phyloP scores from a whole-genome alignment of 2,329 filamentous ascomycete genomes.

The Epichloe sp. region DNA sequence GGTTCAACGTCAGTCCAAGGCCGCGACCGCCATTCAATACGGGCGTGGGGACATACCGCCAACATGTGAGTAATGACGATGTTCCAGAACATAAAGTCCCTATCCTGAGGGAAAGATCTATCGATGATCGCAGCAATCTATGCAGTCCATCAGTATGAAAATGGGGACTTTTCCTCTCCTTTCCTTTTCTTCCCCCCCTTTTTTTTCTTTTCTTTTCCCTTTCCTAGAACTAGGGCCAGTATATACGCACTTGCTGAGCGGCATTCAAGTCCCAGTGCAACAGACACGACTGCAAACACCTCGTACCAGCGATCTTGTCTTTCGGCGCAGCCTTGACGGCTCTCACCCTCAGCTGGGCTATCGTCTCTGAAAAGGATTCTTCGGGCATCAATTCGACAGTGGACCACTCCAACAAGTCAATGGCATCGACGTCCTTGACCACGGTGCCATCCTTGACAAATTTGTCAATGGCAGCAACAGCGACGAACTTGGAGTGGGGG shows the following conservation, averaged over 20 bases:
- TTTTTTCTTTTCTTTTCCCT: neutral
- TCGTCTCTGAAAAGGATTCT: slow-evolving; percentile 30
- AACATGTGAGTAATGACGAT: slow-evolving; percentile 40
- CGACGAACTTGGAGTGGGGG: slow-evolving; percentile 30
- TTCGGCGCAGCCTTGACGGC: slow-evolving; percentile 41
- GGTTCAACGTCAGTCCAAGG: neutral
- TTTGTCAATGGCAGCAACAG: slow-evolving; percentile 30
- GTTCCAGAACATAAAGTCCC: slow-evolving; percentile 39
- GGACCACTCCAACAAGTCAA: slow-evolving; percentile 44
- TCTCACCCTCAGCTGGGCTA: slow-evolving; percentile 36
- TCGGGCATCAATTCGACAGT: slow-evolving; percentile 24
- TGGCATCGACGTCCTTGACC: slow-evolving; percentile 34
- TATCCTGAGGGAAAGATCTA: slow-evolving; percentile 34
- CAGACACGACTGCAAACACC: slow-evolving; percentile 39
- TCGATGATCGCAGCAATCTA: slow-evolving; percentile 43
- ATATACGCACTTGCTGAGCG: slow-evolving; percentile 37
- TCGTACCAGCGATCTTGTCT: slow-evolving; percentile 26
- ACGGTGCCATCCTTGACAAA: slow-evolving; percentile 32
- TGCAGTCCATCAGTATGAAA: neutral
- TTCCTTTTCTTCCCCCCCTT: neutral
- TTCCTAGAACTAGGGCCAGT: neutral
- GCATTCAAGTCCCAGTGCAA: slow-evolving; percentile 41
- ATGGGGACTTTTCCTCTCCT: too few relatives aligned
- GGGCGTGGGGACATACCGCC: slow-evolving; percentile 26
- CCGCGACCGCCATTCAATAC: neutral